Base-by-base conservation (phyloP, 1,139 yeast genomes). In the Suhomyces anneliseae region DNA sequence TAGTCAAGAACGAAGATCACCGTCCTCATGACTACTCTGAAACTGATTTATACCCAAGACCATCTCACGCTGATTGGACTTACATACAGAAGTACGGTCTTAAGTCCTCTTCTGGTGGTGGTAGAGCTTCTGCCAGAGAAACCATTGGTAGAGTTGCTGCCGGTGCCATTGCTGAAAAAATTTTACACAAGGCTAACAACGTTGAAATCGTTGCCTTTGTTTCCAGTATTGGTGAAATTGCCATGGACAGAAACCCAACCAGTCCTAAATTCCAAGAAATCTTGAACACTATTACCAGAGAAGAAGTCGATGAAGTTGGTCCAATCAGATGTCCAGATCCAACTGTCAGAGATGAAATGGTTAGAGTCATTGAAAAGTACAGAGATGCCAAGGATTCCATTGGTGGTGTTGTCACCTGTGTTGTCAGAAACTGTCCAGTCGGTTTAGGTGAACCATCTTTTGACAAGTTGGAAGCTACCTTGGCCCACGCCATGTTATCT, bases 111-210 rank as follows among this genome's bases (percentile, higher is more conserved):
- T 86, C 95, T 40, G 99, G 99, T 45, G 99, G 99, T 60, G 99
- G 99, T 53, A 83, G 99, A 65, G 87, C 97, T 24, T 85, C 95
- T 38, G 99, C 99, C 10, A 83, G 99, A 69, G 99, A 93, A 70
- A 93, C 99, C 43, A 93, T 95, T 59, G 99, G 98, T 46, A 81
- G 99, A 66, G 99, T 93, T 45, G 99, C 99, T 43, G 99, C 98
- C 11, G 98, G 98, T 57, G 98, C 97, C 49, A 85, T 93, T 68
- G 99, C 99, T 39, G 99, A 93, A 68, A 92, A 90, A 72, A 83
- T 90, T 56, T 78, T 93, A 62, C 64, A 73, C 45, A 83, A 86
- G 59, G 87, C 88, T 46, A 85, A 87, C 64, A 81, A 82, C 50
- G 95, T 93, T 42, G 99, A 95, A 69, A 90, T 93, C 61, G 97